A percentile compares a stretch with the other conserved stretches of the same genome.
phyloP scores from a whole-genome alignment of 768 basidiomycete genomes.

The Tulasnella sp. region DNA sequence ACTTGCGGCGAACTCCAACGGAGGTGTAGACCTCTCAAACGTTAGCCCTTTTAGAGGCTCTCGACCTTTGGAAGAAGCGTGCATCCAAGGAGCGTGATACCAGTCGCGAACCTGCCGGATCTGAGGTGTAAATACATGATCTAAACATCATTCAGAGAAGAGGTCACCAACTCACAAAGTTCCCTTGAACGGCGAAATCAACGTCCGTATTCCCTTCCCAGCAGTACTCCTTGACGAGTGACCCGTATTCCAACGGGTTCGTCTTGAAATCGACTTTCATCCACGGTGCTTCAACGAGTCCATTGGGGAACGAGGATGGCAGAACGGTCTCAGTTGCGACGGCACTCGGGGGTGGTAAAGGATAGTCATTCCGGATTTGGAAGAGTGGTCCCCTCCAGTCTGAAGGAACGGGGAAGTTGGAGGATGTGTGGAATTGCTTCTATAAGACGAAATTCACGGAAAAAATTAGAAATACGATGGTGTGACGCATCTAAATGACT shows the following conservation, averaged over 20 bases:
- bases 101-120: not conserved
- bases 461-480: too few species aligned
- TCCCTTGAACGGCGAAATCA: not conserved
- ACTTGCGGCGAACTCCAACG: not conserved
- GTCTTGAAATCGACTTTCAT: slow-evolving; percentile 4
- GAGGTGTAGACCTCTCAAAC: not conserved
- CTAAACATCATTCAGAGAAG: not conserved
- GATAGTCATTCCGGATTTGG: slow-evolving; percentile 9
- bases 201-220: slow-evolving; percentile 2
- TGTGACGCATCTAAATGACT: too few species aligned
- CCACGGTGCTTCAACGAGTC: not conserved
- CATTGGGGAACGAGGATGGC: too few species aligned
- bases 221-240: slow-evolving; percentile 1
- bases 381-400: not conserved
- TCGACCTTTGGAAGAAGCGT: not conserved
- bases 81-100: slow-evolving; percentile 12
- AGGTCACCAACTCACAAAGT: not conserved
- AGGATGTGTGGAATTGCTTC: slow-evolving; percentile 8
- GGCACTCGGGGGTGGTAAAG: not conserved
- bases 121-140: not conserved
- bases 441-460: not conserved
- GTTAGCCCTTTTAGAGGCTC: slow-evolving; percentile 10
- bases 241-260: not conserved
- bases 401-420: not conserved
- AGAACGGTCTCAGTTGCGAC: too few species aligned